Conservation (phyloP, 2,329 filamentous ascomycete species). For the Penicillium sp. region DNA sequence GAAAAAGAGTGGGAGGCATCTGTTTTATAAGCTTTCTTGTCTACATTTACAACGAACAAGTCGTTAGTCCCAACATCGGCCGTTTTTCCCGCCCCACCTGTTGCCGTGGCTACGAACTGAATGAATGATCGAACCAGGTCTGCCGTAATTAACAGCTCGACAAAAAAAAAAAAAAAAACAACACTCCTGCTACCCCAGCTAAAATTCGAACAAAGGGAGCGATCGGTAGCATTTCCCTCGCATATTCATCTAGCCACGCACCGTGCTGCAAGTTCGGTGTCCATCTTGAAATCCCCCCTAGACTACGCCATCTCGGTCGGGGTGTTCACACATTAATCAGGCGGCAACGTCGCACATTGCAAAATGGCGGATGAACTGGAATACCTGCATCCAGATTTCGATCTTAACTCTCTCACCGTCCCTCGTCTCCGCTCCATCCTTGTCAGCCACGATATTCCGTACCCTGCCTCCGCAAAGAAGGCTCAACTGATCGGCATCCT, state of each 20-base stretch:
- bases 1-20: not conserved
- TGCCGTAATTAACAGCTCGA: conserved; percentile 18
- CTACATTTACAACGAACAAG: not conserved
- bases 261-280: conserved; percentile 7
- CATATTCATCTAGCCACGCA: conserved; percentile 6
- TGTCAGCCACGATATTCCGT: conserved; percentile 80
- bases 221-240: conserved; percentile 15
- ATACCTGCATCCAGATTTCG: conserved; percentile 84
- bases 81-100: conserved; percentile 23
- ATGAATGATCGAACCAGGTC: conserved; percentile 18
- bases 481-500: conserved; percentile 81
- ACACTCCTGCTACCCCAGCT: conserved; percentile 8
- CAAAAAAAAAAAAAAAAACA: conserved; percentile 19
- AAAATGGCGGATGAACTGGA: conserved; percentile 61
- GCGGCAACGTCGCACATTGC: not conserved
- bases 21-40: not conserved
- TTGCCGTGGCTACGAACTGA: conserved; percentile 40
- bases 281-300: not conserved
- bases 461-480: conserved; percentile 90
- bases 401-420: conserved; percentile 77
- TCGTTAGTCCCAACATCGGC: not conserved
- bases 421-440: conserved; percentile 87
- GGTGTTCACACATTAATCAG: conserved; percentile 1
- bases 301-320: conserved; percentile 5
- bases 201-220: conserved; percentile 19